These are phyloP conservation scores for Cladophialophora chaetospira DNA, from an alignment of 2,329 filamentous ascomycete genomes.

Conservation along the genomic window DNA sequence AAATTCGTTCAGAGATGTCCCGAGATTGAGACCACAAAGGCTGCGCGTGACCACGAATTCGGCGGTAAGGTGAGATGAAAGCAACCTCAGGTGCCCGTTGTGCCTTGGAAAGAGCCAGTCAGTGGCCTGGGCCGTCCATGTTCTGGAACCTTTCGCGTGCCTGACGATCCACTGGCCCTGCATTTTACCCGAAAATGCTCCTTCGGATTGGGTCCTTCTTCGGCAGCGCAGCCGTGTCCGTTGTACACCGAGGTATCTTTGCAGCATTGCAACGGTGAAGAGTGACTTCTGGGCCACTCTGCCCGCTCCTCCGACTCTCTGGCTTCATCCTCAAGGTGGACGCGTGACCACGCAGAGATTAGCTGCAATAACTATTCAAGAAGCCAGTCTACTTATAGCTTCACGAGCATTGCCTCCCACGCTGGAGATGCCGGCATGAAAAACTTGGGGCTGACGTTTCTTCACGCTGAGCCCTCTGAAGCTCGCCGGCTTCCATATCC, in stretches of 20 bases:
- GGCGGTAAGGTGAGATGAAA: neutral
- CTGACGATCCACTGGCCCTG: conserved; percentile 13
- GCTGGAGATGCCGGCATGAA: too few species aligned
- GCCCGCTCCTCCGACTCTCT: neutral
- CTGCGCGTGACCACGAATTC: conserved; percentile 3
- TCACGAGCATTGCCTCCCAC: neutral
- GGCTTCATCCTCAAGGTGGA: neutral
- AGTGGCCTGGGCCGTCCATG: neutral
- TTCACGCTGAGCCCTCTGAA: too few species aligned
- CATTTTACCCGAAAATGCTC: neutral
- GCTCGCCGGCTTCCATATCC: too few species aligned
- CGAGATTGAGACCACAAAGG: conserved; percentile 3
- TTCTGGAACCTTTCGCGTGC: conserved; percentile 3
- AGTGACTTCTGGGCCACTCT: neutral
- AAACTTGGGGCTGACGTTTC: too few species aligned
- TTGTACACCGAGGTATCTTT: neutral
- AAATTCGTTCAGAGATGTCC: neutral
- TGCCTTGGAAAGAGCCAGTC: neutral
- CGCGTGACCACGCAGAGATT: conserved; percentile 1
- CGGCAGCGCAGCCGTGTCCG: neutral
- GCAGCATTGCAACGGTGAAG: neutral
- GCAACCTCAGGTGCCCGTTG: neutral
- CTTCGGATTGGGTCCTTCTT: neutral
- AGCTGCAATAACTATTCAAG: neutral
- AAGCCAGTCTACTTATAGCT: neutral